Conservation (phyloP, 1,284 basidiomycete genomes). For the Kwoniella shivajii region DNA sequence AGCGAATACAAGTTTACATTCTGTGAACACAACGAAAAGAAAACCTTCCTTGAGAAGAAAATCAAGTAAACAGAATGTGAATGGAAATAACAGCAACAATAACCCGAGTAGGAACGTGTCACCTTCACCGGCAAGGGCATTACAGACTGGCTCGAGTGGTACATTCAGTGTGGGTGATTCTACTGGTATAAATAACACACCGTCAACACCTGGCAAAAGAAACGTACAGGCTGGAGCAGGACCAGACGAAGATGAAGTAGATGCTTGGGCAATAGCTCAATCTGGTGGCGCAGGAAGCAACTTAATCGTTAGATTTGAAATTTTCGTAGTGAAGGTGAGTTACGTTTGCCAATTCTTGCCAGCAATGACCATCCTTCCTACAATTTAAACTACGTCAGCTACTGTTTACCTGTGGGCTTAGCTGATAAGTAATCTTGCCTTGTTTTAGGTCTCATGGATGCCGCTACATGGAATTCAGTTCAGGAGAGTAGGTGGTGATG, state of each 20-base stretch:
- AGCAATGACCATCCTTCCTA: not conserved
- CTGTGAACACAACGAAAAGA: slow-evolving; percentile 18
- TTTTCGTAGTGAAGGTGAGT: slow-evolving; percentile 88
- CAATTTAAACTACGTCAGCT: not conserved
- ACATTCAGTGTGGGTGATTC: slow-evolving; percentile 23
- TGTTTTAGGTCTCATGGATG: slow-evolving; percentile 83
- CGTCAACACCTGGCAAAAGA: slow-evolving; percentile 6
- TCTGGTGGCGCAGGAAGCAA: slow-evolving; percentile 61
- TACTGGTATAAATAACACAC: not conserved
- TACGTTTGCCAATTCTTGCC: not conserved
- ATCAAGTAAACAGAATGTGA: slow-evolving; percentile 17
- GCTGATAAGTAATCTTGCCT: no score
- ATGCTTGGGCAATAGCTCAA: slow-evolving; percentile 68
- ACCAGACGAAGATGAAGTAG: slow-evolving; percentile 60
- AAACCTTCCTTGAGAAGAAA: slow-evolving; percentile 29
- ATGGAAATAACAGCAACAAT: slow-evolving; percentile 13
- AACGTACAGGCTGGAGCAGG: slow-evolving; percentile 7
- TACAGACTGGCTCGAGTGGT: slow-evolving; percentile 20
- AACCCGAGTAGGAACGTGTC: slow-evolving; percentile 11
- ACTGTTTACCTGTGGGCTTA: not conserved
- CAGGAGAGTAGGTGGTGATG: slow-evolving; percentile 85
- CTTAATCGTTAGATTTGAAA: slow-evolving; percentile 87
- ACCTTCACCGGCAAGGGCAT: slow-evolving; percentile 7
- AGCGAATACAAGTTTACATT: slow-evolving; percentile 30
- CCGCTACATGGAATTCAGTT: slow-evolving; percentile 96